Base-by-base conservation (phyloP, 2,329 filamentous ascomycete genomes). In the Exophiala viscosa region DNA sequence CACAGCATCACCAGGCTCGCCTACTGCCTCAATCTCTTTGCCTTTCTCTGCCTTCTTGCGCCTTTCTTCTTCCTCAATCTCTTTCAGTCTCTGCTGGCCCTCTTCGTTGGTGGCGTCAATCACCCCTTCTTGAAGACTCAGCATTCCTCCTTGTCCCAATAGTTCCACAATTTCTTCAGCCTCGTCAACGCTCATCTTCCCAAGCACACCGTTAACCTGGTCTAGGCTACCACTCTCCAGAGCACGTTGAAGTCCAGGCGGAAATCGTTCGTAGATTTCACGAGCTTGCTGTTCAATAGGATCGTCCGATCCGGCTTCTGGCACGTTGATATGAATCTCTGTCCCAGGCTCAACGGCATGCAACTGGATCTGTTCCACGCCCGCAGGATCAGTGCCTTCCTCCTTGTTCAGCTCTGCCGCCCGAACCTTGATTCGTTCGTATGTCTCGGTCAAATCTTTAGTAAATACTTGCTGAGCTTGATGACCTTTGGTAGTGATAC, bases 301-400 rank as follows among this genome's bases (percentile, higher is more conserved):
- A 47, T 91, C 84, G 18, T 83, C 78, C 62, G 84, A 87, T 18
- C 82, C 77, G 35, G 78, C 76, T 0, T 86, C 77, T 10, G 93
- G 92, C 35, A 95, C 86, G 49, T 74, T 82, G 70, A 97, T 96
- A 67, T 88, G 88, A 69, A 99, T 96, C 56, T 88, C 86, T 2
- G 92, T 96, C 43, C 87, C 87, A 0, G 92, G 92, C 69, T 96
- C 90, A 9, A 99, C 91, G 11, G 93, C 92, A 68, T 99, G 93
- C 42, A 99, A 80, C 72, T 99, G 95, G 62, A 99, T 99, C 71
- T 96, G 92, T 74, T 99, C 93, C 8, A 95, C 87, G 15, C 86
- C 89, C 18, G 78, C 82, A 1, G 72, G 72, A 6, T 75, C 75
- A 40, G 71, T 69, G 15, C 76, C 76, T 52, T 76, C 71, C 62